These are phyloP conservation scores for Phytophthora nicotianae DNA, from an alignment of 352 stramenopile species.

Conservation along the genomic window DNA sequence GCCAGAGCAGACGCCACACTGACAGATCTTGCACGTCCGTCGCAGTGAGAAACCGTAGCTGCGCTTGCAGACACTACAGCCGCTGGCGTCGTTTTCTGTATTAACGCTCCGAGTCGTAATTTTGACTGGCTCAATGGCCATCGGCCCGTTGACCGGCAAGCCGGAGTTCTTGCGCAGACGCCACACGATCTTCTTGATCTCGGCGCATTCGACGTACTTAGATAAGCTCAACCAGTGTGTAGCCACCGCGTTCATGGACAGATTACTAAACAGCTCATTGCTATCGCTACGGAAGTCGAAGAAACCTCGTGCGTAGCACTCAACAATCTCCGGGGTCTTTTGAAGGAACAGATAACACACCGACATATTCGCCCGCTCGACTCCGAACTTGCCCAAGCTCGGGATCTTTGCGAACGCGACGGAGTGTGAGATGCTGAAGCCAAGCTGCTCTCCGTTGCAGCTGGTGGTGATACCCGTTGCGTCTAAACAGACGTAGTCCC, in stretches of 20 bases:
- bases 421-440: slow-evolving; percentile 45
- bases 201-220: slow-evolving; percentile 44
- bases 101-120: neutral
- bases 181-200: slow-evolving; percentile 75
- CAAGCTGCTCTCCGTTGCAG: slow-evolving; percentile 27
- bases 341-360: slow-evolving; percentile 57
- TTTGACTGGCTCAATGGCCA: slow-evolving; percentile 18
- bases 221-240: slow-evolving; percentile 49
- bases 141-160: slow-evolving; percentile 26
- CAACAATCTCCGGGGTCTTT: slow-evolving; percentile 39
- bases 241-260: slow-evolving; percentile 44
- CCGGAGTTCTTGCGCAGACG: slow-evolving; percentile 43
- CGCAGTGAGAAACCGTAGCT: slow-evolving; percentile 26
- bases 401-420: slow-evolving; percentile 43
- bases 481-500: slow-evolving; percentile 59
- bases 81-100: slow-evolving; percentile 2
- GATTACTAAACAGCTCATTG: slow-evolving; percentile 47
- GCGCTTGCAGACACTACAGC: slow-evolving; percentile 15
- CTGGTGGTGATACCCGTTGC: slow-evolving; percentile 27
- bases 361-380: slow-evolving; percentile 61
- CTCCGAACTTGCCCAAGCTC: slow-evolving; percentile 65
- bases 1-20: slow-evolving; percentile 31
- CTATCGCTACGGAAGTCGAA: slow-evolving; percentile 48
- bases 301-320: slow-evolving; percentile 55
- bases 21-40: slow-evolving; percentile 37